These are phyloP conservation scores for Isochrysis galbana DNA, from an alignment of 78 protist genomes.

Conservation along the genomic window DNA sequence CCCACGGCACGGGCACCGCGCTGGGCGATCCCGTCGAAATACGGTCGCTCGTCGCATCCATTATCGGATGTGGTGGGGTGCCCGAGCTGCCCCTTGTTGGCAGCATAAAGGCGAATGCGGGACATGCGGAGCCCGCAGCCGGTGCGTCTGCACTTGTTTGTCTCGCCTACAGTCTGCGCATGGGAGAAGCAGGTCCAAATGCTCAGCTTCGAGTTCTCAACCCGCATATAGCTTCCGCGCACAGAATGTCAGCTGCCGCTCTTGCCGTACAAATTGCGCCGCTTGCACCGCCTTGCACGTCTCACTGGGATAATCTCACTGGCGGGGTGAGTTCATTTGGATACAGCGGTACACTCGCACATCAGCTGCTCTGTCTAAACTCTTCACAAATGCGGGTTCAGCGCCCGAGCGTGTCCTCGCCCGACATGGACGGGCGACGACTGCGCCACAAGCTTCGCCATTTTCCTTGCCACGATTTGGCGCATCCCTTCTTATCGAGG, in stretches of 20 bases:
- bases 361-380: not conserved
- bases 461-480: too few relatives aligned
- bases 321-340: slow-evolving; percentile 12
- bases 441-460: too few relatives aligned
- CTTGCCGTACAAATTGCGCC: too few relatives aligned
- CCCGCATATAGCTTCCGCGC: not conserved
- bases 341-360: slow-evolving; percentile 18
- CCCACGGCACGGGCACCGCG: slow-evolving; percentile 38
- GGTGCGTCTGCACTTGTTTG: not conserved
- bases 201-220: not conserved
- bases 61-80: not conserved
- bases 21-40: slow-evolving; percentile 67
- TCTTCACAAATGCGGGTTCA: too few relatives aligned
- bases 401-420: too few relatives aligned
- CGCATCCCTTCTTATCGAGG: too few relatives aligned
- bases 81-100: slow-evolving; percentile 62
- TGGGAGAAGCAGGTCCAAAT: not conserved
- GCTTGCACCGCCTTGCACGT: too few relatives aligned
- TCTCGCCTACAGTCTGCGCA: not conserved
- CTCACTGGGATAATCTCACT: not conserved
- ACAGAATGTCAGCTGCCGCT: too few relatives aligned
- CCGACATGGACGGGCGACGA: too few relatives aligned
- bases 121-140: slow-evolving; percentile 67
- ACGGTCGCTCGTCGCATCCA: slow-evolving; percentile 20
- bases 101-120: slow-evolving; percentile 66